Evolutionary conservation across 495 filamentous ascomycete species (phyloP).

Genomic region (Aspergillus sclerotiicarbonarius): DNA sequence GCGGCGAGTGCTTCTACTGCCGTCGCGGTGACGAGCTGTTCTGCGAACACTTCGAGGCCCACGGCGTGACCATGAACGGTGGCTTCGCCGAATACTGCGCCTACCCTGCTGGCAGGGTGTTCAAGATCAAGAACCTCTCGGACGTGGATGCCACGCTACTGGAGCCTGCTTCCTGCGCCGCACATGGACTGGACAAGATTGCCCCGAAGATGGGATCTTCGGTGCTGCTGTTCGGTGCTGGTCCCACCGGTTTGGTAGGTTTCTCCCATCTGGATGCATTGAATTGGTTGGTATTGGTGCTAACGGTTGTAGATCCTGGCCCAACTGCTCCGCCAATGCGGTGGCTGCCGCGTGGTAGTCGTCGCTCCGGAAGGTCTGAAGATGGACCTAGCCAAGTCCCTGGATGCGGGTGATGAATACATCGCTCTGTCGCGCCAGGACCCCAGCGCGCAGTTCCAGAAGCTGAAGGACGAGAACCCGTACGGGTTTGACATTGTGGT

Average conservation of each 20-base stretch:
- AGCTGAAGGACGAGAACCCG: conserved; percentile 63
- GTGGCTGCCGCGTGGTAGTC: conserved; percentile 64
- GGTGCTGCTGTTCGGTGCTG: conserved; percentile 65
- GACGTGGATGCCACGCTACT: conserved; percentile 71
- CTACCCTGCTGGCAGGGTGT: conserved; percentile 57
- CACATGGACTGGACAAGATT: conserved; percentile 71
- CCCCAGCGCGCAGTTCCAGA: conserved; percentile 54
- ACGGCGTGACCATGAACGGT: conserved; percentile 64
- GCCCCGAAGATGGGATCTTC: conserved; percentile 65
- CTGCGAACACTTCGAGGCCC: conserved; percentile 67
- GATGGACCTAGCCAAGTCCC: conserved; percentile 65
- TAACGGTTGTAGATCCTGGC: conserved; percentile 40
- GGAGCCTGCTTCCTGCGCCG: conserved; percentile 69
- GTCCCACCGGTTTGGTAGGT: conserved; percentile 60
- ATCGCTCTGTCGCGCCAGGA: conserved; percentile 58
- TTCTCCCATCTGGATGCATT: neutral
- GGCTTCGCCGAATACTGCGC: conserved; percentile 69
- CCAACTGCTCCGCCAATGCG: conserved; percentile 61
- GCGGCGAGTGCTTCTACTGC: conserved; percentile 72
- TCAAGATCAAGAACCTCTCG: conserved; percentile 67
- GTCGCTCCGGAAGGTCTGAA: conserved; percentile 66
- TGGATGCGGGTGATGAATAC: conserved; percentile 66
- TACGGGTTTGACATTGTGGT: conserved; percentile 72
- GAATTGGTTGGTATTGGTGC: neutral
- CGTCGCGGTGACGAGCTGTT: conserved; percentile 65